Conservation (phyloP, 257 asterid genomes). For the Orobanche coerulescens region DNA sequence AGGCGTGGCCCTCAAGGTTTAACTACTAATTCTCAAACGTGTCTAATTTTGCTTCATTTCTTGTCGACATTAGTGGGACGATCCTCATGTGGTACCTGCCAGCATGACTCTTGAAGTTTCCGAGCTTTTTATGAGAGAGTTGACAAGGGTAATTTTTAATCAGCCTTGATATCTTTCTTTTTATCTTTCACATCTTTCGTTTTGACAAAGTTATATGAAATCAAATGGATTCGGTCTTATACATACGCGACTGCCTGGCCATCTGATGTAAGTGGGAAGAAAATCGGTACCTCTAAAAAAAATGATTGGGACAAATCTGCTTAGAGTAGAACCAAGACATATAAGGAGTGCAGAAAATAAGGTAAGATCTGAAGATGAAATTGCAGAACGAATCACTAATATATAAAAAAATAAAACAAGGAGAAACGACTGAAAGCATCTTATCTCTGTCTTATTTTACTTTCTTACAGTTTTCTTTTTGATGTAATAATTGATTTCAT, state of each 20-base stretch:
- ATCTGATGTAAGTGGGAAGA: too few species aligned
- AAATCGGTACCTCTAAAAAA: too few species aligned
- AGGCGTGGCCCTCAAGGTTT: slow-evolving; percentile 14
- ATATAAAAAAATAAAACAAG: slow-evolving; percentile 1
- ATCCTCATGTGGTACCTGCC: slow-evolving; percentile 81
- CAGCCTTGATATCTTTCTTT: slow-evolving; percentile 18
- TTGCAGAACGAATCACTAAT: background rate
- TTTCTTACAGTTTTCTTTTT: slow-evolving; percentile 3
- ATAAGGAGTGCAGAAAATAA: background rate
- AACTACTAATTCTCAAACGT: background rate
- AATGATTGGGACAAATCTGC: background rate
- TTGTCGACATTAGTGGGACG: slow-evolving; percentile 73
- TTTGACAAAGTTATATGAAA: too few species aligned
- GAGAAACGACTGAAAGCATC: background rate
- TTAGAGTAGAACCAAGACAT: background rate
- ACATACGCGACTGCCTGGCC: too few species aligned
- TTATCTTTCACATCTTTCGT: background rate
- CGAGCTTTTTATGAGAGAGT: slow-evolving; percentile 85
- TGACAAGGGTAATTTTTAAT: slow-evolving; percentile 67
- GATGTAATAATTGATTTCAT: slow-evolving; percentile 13
- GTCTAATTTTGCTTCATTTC: slow-evolving; percentile 23
- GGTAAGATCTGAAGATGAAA: background rate
- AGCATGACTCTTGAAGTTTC: slow-evolving; percentile 87
- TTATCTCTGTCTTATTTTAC: background rate
- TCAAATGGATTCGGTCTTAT: too few species aligned